phyloP scores from a whole-genome alignment of 2,329 filamentous ascomycete species.

The Onygenales sp. region DNA sequence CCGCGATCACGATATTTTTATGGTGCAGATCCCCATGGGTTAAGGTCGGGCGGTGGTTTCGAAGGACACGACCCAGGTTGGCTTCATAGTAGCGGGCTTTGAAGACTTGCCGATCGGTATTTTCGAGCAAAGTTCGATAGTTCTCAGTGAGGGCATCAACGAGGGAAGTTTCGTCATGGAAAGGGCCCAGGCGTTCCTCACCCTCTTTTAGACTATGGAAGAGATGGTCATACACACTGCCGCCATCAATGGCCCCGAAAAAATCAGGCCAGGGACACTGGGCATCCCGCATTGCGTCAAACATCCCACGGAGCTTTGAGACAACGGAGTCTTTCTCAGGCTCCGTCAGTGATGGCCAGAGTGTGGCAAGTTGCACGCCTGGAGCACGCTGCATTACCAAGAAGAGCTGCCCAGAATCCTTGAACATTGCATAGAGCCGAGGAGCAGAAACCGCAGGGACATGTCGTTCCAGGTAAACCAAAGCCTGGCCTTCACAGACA shows the following conservation, averaged over 20 bases:
- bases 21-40: slow-evolving; percentile 22
- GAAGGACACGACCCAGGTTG: slow-evolving; percentile 15
- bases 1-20: slow-evolving; percentile 19
- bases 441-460: slow-evolving; percentile 18
- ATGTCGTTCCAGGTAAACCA: slow-evolving; percentile 20
- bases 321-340: slow-evolving; percentile 20
- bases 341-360: slow-evolving; percentile 17
- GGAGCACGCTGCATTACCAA: slow-evolving; percentile 19
- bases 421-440: slow-evolving; percentile 22
- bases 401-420: slow-evolving; percentile 15
- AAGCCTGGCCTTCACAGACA: slow-evolving; percentile 9
- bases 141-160: slow-evolving; percentile 17
- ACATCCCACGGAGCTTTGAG: slow-evolving; percentile 14
- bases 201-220: slow-evolving; percentile 14
- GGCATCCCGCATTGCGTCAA: slow-evolving; percentile 13
- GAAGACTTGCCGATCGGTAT: slow-evolving; percentile 14
- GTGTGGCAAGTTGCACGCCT: slow-evolving; percentile 10
- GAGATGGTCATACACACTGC: slow-evolving; percentile 16
- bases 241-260: slow-evolving; percentile 17
- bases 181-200: slow-evolving; percentile 15
- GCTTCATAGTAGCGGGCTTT: slow-evolving; percentile 20
- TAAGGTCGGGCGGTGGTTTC: slow-evolving; percentile 19
- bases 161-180: slow-evolving; percentile 15
- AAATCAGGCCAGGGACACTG: slow-evolving; percentile 18
- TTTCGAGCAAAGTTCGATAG: slow-evolving; percentile 14